These are phyloP conservation scores for Solanum peruvianum DNA, from an alignment of 257 asterid genomes.

Conservation along the genomic window DNA sequence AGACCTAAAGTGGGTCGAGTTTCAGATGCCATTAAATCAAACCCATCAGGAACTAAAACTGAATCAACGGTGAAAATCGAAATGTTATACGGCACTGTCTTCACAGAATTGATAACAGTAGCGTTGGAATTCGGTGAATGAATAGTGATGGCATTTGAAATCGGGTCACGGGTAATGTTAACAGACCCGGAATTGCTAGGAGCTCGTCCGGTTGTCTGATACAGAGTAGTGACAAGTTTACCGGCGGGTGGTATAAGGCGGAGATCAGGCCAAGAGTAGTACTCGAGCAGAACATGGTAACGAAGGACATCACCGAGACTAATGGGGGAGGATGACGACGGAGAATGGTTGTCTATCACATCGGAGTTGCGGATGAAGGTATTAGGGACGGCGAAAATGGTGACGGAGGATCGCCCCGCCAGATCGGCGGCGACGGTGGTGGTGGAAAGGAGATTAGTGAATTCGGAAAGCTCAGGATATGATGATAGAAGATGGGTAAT, in stretches of 20 bases:
- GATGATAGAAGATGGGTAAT: conserved; percentile 38
- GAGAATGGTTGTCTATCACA: neutral
- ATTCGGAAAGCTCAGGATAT: conserved; percentile 38
- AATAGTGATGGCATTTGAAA: conserved; percentile 21
- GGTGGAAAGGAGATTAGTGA: conserved; percentile 44
- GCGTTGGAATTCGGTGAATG: conserved; percentile 42
- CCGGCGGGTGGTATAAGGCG: conserved; percentile 44
- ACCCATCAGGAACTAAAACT: conserved; percentile 31
- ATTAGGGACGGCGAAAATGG: conserved; percentile 51
- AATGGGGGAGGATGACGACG: conserved; percentile 25
- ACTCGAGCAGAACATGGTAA: conserved; percentile 67
- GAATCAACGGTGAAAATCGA: conserved; percentile 38
- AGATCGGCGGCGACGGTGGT: conserved; percentile 53
- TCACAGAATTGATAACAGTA: conserved; percentile 26
- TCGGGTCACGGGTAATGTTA: conserved; percentile 37
- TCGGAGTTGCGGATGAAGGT: conserved; percentile 26
- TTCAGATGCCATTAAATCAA: conserved; percentile 51
- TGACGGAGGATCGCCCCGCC: conserved; percentile 31
- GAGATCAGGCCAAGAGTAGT: conserved; percentile 51
- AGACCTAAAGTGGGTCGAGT: conserved; percentile 44
- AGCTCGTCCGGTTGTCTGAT: conserved; percentile 70
- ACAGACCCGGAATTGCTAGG: conserved; percentile 39
- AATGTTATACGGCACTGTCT: conserved; percentile 30
- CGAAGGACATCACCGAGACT: conserved; percentile 66
- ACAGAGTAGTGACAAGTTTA: conserved; percentile 51